Evolutionary conservation across 2,329 filamentous ascomycete genomes (phyloP).

Genomic region (Lecanoromycetidae sp.): DNA sequence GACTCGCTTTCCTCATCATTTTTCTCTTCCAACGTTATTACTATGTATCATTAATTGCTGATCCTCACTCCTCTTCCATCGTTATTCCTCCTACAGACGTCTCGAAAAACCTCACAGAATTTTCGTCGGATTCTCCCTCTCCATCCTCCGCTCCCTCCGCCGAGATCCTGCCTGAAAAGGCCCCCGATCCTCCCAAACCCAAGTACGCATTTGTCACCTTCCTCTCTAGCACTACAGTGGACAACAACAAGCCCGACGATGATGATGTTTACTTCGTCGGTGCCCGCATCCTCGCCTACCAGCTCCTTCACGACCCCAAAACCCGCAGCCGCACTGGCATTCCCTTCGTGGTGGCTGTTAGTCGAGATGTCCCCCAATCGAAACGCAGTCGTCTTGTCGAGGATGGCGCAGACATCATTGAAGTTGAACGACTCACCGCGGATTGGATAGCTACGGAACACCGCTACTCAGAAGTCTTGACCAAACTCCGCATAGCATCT

Average conservation of each 20-base stretch:
- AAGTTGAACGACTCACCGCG: conserved; percentile 25
- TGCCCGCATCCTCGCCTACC: conserved; percentile 30
- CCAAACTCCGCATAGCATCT: conserved; percentile 33
- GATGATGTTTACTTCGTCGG: conserved; percentile 14
- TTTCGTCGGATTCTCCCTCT: no score
- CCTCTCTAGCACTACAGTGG: background rate
- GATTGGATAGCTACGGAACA: conserved; percentile 29
- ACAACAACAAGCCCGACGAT: background rate
- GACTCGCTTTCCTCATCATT: no score
- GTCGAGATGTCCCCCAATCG: conserved; percentile 21
- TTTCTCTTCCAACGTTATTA: no score
- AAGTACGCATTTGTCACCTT: background rate
- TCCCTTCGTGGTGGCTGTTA: conserved; percentile 30
- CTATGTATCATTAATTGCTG: no score
- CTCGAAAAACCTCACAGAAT: no score
- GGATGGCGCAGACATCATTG: conserved; percentile 31
- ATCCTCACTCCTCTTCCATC: no score
- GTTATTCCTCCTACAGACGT: no score
- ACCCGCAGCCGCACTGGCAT: conserved; percentile 27
- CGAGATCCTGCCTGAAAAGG: no score
- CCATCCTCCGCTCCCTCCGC: no score
- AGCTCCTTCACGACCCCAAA: conserved; percentile 29
- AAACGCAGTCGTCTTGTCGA: conserved; percentile 25
- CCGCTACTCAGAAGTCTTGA: conserved; percentile 33
- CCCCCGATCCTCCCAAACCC: no score